Evolutionary conservation across 345 rosid genomes (phyloP).

Genomic region (Dipteronia dyeriana): DNA sequence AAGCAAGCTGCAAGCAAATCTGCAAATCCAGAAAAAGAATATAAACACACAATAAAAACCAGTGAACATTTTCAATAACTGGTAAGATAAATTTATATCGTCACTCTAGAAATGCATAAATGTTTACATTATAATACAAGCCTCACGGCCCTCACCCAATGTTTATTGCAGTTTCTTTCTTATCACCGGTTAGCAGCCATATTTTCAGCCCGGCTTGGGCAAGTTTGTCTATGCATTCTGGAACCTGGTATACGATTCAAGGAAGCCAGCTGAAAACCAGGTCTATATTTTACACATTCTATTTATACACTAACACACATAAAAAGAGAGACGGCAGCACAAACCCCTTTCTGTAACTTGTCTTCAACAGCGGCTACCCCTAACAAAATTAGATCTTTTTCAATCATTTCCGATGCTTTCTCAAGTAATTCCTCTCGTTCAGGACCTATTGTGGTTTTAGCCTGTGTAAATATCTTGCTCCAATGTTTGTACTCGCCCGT

Average conservation of each 20-base stretch:
- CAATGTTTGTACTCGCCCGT: constrained; percentile 53
- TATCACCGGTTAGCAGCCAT: constrained; percentile 91
- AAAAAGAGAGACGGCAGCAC: constrained; percentile 13
- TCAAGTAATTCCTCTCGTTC: constrained; percentile 71
- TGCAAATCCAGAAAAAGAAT: constrained; percentile 32
- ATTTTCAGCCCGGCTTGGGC: constrained; percentile 87
- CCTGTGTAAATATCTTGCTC: constrained; percentile 53
- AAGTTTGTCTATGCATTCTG: constrained; percentile 85
- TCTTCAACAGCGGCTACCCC: constrained; percentile 85
- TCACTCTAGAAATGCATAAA: neutral
- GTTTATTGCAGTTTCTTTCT: constrained; percentile 83
- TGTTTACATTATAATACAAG: neutral
- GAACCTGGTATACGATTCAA: constrained; percentile 49
- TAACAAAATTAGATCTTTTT: constrained; percentile 61
- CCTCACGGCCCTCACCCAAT: constrained; percentile 79
- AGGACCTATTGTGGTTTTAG: constrained; percentile 64
- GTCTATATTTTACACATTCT: neutral
- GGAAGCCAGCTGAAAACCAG: neutral
- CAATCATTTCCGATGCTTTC: constrained; percentile 66
- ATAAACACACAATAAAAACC: neutral
- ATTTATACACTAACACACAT: no score
- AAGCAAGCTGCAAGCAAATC: constrained; percentile 81
- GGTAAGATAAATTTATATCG: neutral
- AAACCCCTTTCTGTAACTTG: constrained; percentile 84
- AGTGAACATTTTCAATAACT: neutral